phyloP scores from a whole-genome alignment of 331 rosid genomes.

The Malus hybrid region DNA sequence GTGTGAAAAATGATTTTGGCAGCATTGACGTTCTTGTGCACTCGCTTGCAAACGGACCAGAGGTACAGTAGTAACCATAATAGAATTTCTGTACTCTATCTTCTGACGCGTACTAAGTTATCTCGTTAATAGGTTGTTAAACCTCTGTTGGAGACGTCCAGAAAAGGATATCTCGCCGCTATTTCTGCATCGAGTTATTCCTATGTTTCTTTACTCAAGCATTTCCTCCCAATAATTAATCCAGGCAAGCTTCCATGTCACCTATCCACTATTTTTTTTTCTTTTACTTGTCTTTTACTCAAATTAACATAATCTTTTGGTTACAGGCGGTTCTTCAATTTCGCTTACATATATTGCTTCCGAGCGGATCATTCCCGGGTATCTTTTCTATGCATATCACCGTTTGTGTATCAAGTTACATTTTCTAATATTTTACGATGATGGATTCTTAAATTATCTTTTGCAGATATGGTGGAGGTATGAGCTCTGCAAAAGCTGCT shows the following conservation, averaged over 20 bases:
- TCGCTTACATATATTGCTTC: conserved; percentile 92
- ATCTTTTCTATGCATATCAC: conserved; percentile 13
- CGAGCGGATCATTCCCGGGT: conserved; percentile 91
- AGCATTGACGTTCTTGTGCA: conserved; percentile 90
- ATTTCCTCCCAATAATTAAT: conserved; percentile 81
- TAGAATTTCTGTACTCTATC: neutral
- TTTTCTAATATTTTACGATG: neutral
- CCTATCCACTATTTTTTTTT: conserved; percentile 3
- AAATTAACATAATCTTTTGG: conserved; percentile 7
- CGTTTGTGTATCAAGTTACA: conserved; percentile 2
- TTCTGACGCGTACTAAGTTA: neutral
- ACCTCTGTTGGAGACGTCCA: conserved; percentile 80
- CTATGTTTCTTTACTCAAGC: conserved; percentile 70
- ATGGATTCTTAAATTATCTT: neutral
- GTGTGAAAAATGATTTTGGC: conserved; percentile 80
- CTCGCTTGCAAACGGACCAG: conserved; percentile 96
- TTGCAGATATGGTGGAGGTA: conserved; percentile 87
- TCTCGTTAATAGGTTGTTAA: conserved; percentile 53
- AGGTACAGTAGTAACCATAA: conserved; percentile 32
- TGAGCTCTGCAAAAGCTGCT: conserved; percentile 98
- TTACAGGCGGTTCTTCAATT: conserved; percentile 76
- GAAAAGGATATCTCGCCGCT: conserved; percentile 92
- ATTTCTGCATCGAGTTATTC: conserved; percentile 92
- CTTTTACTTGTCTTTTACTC: conserved; percentile 2
- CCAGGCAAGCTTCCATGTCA: conserved; percentile 41